These are phyloP conservation scores for Eimeria falciformis DNA, from an alignment of 169 alveolate genomes.

Conservation along the genomic window DNA sequence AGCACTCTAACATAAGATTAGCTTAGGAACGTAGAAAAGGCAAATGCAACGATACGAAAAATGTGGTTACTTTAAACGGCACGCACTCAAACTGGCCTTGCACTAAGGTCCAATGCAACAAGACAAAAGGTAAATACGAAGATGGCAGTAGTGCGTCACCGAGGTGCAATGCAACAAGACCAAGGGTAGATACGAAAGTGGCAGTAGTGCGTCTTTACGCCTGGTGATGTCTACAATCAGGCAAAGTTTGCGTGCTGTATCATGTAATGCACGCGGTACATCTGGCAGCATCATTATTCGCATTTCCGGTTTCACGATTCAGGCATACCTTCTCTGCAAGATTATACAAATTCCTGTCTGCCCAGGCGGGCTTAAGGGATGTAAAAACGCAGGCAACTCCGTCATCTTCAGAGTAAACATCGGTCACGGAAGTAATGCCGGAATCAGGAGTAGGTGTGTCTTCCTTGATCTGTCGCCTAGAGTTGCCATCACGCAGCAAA, in stretches of 20 bases:
- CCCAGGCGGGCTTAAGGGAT: slow-evolving; percentile 79
- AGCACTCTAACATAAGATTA: too few relatives aligned
- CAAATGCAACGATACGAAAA: background rate
- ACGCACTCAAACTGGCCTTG: background rate
- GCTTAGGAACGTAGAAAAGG: background rate
- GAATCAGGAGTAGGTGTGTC: background rate
- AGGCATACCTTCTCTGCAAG: slow-evolving; percentile 72
- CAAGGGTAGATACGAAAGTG: too few relatives aligned
- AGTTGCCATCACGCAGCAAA: background rate
- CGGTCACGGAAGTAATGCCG: background rate
- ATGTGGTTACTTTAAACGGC: background rate
- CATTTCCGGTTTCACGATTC: too few relatives aligned
- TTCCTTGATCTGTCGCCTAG: background rate
- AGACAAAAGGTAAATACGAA: too few relatives aligned
- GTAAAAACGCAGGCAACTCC: slow-evolving; percentile 76
- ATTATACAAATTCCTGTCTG: slow-evolving; percentile 72
- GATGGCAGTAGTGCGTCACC: too few relatives aligned
- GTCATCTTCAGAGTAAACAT: slow-evolving; percentile 22
- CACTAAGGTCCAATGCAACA: background rate
- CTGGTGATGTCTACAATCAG: too few relatives aligned
- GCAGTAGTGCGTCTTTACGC: too few relatives aligned
- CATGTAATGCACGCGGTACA: too few relatives aligned
- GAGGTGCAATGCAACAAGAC: too few relatives aligned
- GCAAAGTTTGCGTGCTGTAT: too few relatives aligned
- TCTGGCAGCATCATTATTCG: too few relatives aligned